These are phyloP conservation scores for Geotrichum phurueaensis DNA, from an alignment of 1,139 yeast genomes.

Conservation along the genomic window DNA sequence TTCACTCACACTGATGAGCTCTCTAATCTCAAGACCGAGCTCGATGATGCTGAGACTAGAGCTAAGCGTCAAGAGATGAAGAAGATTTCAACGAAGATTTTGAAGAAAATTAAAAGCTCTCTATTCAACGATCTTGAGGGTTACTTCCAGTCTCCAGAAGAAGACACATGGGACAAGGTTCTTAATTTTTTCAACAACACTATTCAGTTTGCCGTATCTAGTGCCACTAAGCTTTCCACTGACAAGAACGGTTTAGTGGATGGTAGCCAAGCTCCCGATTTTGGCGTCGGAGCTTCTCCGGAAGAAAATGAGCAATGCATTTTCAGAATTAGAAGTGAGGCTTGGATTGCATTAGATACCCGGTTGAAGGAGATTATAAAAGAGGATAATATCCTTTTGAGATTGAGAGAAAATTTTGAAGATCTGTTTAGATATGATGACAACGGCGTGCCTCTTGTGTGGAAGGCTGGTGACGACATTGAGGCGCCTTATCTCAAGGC, in stretches of 20 bases:
- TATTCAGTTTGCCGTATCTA: constrained; percentile 32
- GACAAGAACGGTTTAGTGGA: constrained; percentile 1
- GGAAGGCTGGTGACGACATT: constrained; percentile 69
- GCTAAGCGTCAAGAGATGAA: constrained; percentile 34
- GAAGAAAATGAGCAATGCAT: constrained; percentile 42
- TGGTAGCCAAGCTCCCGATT: constrained; percentile 42
- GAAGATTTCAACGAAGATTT: constrained; percentile 31
- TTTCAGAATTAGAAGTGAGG: constrained; percentile 43
- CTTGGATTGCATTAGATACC: constrained; percentile 63
- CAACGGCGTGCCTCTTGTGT: constrained; percentile 74
- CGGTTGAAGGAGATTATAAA: constrained; percentile 49
- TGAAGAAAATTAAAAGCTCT: constrained; percentile 26
- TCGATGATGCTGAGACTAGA: constrained; percentile 29
- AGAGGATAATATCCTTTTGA: constrained; percentile 33
- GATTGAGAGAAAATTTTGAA: constrained; percentile 56
- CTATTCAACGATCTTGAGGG: constrained; percentile 31
- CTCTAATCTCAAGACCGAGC: constrained; percentile 25
- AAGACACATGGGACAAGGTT: constrained; percentile 58
- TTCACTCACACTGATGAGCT: constrained; percentile 24
- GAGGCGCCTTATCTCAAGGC: constrained; percentile 60
- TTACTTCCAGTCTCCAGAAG: constrained; percentile 40
- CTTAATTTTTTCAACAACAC: constrained; percentile 44
- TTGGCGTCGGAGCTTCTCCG: constrained; percentile 53
- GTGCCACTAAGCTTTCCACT: constrained; percentile 22
- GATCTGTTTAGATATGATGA: constrained; percentile 76